Evolutionary conservation across 129 eudicot species (phyloP).

Genomic region (Chrysanthemum seticuspe): DNA sequence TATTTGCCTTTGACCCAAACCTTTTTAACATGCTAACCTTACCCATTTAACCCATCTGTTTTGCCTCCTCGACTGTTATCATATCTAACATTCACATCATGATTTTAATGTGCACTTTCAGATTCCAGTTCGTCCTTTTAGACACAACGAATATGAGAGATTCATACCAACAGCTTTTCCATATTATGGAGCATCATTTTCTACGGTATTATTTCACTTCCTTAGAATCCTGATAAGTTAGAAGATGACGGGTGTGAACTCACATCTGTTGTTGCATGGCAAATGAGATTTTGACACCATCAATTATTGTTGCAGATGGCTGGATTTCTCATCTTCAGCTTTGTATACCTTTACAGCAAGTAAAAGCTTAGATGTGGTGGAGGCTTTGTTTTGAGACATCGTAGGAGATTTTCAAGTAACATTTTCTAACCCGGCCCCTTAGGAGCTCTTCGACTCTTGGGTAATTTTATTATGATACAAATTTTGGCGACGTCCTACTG

Average conservation of each 20-base stretch:
- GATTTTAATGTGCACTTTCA: constrained; percentile 27
- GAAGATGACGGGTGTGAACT: neutral
- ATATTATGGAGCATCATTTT: constrained; percentile 77
- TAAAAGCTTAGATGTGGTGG: constrained; percentile 21
- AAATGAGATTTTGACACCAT: constrained; percentile 4
- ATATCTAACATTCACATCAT: neutral
- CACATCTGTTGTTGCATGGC: neutral
- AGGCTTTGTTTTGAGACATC: constrained; percentile 11
- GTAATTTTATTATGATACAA: constrained; percentile 14
- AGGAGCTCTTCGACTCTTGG: constrained; percentile 17
- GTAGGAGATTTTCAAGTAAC: neutral
- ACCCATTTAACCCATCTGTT: neutral
- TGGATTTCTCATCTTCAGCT: constrained; percentile 69
- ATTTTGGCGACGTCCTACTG: neutral
- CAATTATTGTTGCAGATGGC: constrained; percentile 59
- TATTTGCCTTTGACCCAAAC: too few species aligned
- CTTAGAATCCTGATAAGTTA: neutral
- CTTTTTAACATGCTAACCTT: too few species aligned
- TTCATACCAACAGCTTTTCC: constrained; percentile 78
- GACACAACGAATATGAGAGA: constrained; percentile 87
- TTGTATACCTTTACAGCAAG: constrained; percentile 67
- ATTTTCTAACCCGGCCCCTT: neutral
- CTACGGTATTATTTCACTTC: constrained; percentile 44
- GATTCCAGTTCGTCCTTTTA: constrained; percentile 85
- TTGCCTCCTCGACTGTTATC: neutral